A percentile compares a stretch with the other conserved stretches of the same genome.
phyloP scores from a whole-genome alignment of 2,329 filamentous ascomycete species.

The Stemphylium beticola region DNA sequence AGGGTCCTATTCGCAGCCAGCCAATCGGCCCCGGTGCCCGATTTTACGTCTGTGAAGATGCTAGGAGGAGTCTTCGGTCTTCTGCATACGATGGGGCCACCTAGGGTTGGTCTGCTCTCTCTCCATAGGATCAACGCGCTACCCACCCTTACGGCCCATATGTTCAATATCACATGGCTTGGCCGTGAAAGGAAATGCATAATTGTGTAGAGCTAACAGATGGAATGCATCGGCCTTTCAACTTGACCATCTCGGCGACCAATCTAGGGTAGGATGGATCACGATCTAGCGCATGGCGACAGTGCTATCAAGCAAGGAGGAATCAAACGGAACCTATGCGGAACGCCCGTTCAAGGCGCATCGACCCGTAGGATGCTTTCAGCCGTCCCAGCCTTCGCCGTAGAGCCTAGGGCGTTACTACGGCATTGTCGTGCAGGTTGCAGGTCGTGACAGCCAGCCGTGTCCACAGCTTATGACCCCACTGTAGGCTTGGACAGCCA shows the following conservation, averaged over 20 bases:
- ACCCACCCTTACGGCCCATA: not conserved
- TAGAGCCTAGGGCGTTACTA: not conserved
- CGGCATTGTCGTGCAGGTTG: not conserved
- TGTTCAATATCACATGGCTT: not conserved
- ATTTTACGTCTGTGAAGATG: not conserved
- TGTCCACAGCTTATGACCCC: not conserved
- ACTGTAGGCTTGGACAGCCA: not conserved
- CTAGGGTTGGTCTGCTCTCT: not conserved
- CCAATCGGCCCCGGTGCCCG: not conserved
- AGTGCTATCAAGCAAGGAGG: not conserved
- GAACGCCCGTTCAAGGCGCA: not conserved
- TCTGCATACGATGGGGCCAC: not conserved
- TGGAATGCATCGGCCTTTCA: not conserved
- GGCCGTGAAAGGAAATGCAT: not conserved
- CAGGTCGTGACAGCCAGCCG: not conserved
- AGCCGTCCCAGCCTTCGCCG: not conserved
- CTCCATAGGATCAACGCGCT: not conserved
- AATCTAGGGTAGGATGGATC: not conserved
- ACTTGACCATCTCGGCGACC: not conserved
- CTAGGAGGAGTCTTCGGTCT: not conserved
- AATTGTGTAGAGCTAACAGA: not conserved
- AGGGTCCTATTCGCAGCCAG: not conserved
- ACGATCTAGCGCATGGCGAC: not conserved
- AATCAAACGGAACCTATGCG: not conserved
- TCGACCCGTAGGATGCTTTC: not conserved